Evolutionary conservation across 1,284 basidiomycete genomes (phyloP).

Genomic region (Apiotrichum veenhuisii): DNA sequence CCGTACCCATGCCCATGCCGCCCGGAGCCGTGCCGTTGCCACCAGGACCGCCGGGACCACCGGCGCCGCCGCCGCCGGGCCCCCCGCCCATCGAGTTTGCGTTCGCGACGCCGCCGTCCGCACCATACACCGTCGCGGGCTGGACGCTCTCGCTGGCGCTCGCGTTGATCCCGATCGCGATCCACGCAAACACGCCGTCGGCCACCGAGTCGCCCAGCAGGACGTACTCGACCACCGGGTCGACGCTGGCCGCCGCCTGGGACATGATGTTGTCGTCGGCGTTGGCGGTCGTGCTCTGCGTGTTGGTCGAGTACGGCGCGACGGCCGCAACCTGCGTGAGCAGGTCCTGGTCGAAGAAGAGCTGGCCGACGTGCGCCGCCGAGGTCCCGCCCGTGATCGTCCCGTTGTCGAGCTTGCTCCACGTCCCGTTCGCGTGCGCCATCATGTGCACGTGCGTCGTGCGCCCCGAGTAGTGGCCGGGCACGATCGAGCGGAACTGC

Average conservation of each 20-base stretch:
- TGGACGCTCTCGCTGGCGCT: conserved; percentile 7
- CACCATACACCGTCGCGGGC: conserved; percentile 9
- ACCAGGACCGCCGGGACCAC: neutral
- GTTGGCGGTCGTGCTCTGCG: conserved; percentile 12
- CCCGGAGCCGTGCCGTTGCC: neutral
- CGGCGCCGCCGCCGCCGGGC: neutral
- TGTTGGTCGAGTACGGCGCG: conserved; percentile 48
- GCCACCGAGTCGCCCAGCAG: conserved; percentile 17
- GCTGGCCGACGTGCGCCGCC: conserved; percentile 50
- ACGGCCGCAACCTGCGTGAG: conserved; percentile 46
- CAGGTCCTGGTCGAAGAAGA: conserved; percentile 52
- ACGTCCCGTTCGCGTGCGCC: conserved; percentile 18
- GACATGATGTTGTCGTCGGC: conserved; percentile 18
- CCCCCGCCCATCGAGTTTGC: conserved; percentile 3
- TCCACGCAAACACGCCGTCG: conserved; percentile 26
- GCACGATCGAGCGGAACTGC: conserved; percentile 66
- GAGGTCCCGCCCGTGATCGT: conserved; percentile 45
- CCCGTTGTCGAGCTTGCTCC: conserved; percentile 19
- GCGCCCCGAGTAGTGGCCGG: conserved; percentile 55
- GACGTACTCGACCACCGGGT: conserved; percentile 24
- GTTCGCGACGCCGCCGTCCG: conserved; percentile 17
- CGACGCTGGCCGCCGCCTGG: conserved; percentile 13
- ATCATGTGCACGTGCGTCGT: conserved; percentile 26
- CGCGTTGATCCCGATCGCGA: conserved; percentile 20
- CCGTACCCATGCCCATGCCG: neutral